Evolutionary conservation across 192 early-diverging fungal genomes (phyloP), one percentile per base, ranked within the genome.

Genomic region (Allomyces javanicus): DNA sequence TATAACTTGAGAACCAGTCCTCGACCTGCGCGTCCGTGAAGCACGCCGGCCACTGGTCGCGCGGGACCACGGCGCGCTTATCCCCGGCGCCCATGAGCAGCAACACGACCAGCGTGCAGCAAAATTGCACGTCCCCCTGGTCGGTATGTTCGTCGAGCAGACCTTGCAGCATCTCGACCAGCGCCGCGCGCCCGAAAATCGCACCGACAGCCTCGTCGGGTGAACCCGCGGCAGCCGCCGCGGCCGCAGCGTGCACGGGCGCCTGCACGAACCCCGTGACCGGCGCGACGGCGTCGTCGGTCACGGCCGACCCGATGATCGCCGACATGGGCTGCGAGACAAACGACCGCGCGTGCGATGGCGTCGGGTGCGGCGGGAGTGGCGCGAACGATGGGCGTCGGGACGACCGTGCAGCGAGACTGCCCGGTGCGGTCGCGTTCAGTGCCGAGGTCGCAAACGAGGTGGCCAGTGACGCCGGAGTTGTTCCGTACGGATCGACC

Each of bases 41-140:
- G 24, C 81, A 72, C 44, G 73, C 68, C 4, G 90, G 74, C 7
- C 85, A 82, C 19, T 84, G 66, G 23, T 84, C 66, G 4, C 90
- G 76, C 9, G 85, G 81, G 6, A 86, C 85, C 73, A 85, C 88
- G 85, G 89, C 90, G 66, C 90, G 88, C 1, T 88, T 84, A 66
- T 90, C 86, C 12, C 83, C 86, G 72, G 73, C 61, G 40, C 44
- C 33, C 45, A 50, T 44, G 63, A 63, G 26, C 25, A 70, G 44
- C 40, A 27, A 68, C 25, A 25, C 62, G 2, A 72, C 24, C n/a
- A 64, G 43, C 44, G 25, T 63, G 25, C 21, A 14, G 5, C 25
- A 50, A 65, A 72, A 61, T 25, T 44, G 12, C 22, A 21, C 21
- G 7, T 43, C n/a, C 67, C 85, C 83, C 67, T 87, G 80, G 26